Evolutionary conservation across 2,329 filamentous ascomycete species (phyloP).

Genomic region (Achaetomium macrosporum): DNA sequence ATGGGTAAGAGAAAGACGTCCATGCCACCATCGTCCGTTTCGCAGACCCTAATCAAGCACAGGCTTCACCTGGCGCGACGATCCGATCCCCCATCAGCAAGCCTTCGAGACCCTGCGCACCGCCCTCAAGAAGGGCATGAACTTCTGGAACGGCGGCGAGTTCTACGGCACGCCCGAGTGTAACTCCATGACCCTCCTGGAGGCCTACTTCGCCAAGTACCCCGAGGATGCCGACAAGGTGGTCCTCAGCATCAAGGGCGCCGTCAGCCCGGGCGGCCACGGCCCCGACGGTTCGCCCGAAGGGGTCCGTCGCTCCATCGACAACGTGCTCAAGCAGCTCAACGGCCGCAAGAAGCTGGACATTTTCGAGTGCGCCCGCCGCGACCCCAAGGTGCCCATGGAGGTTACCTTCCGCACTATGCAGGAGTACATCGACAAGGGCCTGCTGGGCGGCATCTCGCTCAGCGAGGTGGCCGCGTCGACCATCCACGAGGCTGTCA

Average conservation of each 20-base stretch:
- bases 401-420: conserved; percentile 39
- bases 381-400: conserved; percentile 45
- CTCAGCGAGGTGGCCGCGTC: conserved; percentile 47
- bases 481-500: conserved; percentile 44
- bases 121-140: conserved; percentile 40
- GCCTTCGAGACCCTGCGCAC: conserved; percentile 51
- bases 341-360: conserved; percentile 56
- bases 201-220: conserved; percentile 55
- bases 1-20: conserved; percentile 25
- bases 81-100: conserved; percentile 39
- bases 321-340: conserved; percentile 47
- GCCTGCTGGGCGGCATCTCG: conserved; percentile 46
- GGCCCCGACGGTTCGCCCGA: conserved; percentile 46
- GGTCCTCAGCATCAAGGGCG: conserved; percentile 52
- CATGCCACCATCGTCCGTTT: neutral
- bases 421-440: conserved; percentile 45
- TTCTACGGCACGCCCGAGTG: conserved; percentile 58
- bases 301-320: conserved; percentile 50
- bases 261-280: conserved; percentile 41
- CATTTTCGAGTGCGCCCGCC: conserved; percentile 53
- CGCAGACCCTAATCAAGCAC: neutral
- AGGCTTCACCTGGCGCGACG: conserved; percentile 41
- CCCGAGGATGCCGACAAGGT: conserved; percentile 58
- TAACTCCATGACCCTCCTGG: conserved; percentile 50
- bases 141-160: conserved; percentile 40